Conservation (phyloP, 345 rosid genomes). For the Sonneratia alba region DNA sequence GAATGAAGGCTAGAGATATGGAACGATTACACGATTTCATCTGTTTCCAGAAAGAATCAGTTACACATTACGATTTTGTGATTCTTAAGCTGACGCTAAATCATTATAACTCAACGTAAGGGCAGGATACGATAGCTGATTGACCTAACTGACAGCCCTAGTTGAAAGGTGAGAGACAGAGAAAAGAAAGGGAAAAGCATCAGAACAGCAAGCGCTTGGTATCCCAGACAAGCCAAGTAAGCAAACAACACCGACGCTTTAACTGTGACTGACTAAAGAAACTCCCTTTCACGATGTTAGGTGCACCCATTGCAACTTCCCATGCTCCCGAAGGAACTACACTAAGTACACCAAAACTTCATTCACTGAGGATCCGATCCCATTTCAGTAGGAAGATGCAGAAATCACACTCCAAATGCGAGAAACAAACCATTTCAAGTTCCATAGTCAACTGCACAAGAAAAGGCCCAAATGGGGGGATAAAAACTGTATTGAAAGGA, state of each 20-base stretch:
- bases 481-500: conserved; percentile 9
- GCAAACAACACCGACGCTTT: background rate
- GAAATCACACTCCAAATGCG: background rate
- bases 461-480: background rate
- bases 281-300: background rate
- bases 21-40: background rate
- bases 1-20: background rate
- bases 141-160: background rate
- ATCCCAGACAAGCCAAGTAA: background rate
- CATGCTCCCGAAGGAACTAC: background rate
- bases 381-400: background rate
- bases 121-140: background rate
- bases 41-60: background rate
- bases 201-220: background rate
- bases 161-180: background rate
- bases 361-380: background rate
- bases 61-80: background rate
- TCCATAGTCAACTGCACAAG: background rate
- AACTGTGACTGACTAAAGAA: background rate
- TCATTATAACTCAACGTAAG: background rate
- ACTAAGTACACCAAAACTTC: background rate
- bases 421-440: background rate
- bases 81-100: background rate
- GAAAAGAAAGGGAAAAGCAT: background rate
- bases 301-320: background rate